Evolutionary conservation across 2,329 filamentous ascomycete genomes (phyloP), one percentile per base, ranked within the genome.

Genomic region (Diaporthe citri): DNA sequence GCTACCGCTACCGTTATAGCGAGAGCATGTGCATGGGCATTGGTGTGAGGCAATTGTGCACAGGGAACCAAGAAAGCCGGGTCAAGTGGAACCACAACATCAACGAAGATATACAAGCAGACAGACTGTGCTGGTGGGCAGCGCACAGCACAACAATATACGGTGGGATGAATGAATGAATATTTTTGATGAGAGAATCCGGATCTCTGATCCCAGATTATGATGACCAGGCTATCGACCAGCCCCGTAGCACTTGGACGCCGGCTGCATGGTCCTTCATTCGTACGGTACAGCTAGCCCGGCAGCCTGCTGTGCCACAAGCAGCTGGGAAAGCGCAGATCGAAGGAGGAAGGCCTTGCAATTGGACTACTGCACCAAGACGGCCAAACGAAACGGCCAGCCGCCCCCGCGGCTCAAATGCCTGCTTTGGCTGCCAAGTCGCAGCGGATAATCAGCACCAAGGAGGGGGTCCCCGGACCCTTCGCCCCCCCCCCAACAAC

Each of bases 231-330:
- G 46, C 46, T 55, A 69, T 28, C n/a, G 46, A 69, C 64, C 64
- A 55, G 64, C 43, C 34, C 64, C 64, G 64, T 69, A 69, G 55
- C 46, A 69, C 64, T 22, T 69, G 31, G 46, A 28, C 46, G 64
- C 64, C 34, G 64, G 48, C 64, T 55, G 64, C 64, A 69, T 69
- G 64, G 64, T 55, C 46, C 43, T 52, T 69, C 64, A 69, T 69
- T 66, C 41, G 43, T 48, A 4, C 62, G 4, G 34, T n/a, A 7
- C 34, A 36, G 15, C 7, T 62, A 66, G 60, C 60, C 60, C 43
- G 60, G 41, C 60, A n/a, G 28, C 59, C 64, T 52, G 43, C 22
- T 67, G 64, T 67, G 64, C 46, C 64, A 67, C 64, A 52, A 67
- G 31, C 22, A 52, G 62, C 43, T 51, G 28, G 31, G 34, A 9